Percentiles rank a stretch among this genome's conserved stretches.
These are phyloP conservation scores for Myrmaecium sp. DNA, from an alignment of 2,329 filamentous ascomycete genomes.

Conservation along the genomic window DNA sequence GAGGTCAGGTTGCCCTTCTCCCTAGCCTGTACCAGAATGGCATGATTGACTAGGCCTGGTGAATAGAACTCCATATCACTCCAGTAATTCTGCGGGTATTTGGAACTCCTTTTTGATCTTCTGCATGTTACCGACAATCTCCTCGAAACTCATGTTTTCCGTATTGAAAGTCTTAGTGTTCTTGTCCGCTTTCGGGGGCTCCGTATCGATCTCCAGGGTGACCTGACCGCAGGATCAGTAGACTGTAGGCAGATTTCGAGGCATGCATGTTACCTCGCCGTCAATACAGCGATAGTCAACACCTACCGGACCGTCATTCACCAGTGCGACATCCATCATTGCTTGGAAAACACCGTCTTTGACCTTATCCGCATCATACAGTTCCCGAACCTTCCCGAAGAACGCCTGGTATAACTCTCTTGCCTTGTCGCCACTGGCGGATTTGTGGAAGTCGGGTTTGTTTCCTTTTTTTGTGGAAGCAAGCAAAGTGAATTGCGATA, in stretches of 20 bases:
- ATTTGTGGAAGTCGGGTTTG: conserved; percentile 89
- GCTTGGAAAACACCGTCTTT: conserved; percentile 96
- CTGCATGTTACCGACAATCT: conserved; percentile 11
- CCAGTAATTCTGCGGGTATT: conserved; percentile 16
- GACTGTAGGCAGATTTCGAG: too few species aligned
- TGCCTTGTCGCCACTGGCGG: conserved; percentile 62
- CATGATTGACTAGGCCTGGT: too few species aligned
- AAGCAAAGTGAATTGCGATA: conserved; percentile 91
- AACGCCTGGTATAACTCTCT: conserved; percentile 73
- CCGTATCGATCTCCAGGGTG: conserved; percentile 31
- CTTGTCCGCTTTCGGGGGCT: conserved; percentile 23
- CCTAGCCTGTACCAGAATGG: too few species aligned
- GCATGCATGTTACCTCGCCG: conserved; percentile 41
- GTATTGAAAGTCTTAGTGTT: conserved; percentile 2
- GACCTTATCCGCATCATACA: conserved; percentile 58
- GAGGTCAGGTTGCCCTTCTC: too few species aligned
- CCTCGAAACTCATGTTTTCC: conserved; percentile 5
- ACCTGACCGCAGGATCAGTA: conserved; percentile 17
- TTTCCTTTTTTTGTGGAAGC: conserved; percentile 90
- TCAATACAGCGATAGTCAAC: conserved; percentile 39
- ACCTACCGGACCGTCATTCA: conserved; percentile 70
- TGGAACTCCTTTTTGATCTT: conserved; percentile 16
- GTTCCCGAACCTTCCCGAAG: conserved; percentile 53
- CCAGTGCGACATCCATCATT: conserved; percentile 92
- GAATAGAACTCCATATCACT: too few species aligned